These are phyloP conservation scores for Podaxis carcinomalis DNA, from an alignment of 768 basidiomycete genomes.

Conservation along the genomic window DNA sequence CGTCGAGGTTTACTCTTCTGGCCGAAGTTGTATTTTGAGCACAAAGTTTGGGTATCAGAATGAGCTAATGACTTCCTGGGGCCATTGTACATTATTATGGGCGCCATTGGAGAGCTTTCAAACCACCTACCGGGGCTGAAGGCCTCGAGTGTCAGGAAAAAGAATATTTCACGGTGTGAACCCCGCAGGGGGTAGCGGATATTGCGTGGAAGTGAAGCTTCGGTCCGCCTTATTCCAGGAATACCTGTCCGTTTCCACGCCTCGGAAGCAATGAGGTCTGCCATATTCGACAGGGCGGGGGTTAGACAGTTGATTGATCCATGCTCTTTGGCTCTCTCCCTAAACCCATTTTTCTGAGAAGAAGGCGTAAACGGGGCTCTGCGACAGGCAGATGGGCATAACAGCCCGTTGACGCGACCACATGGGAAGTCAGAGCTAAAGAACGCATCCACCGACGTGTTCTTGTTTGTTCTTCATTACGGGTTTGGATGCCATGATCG, in stretches of 20 bases:
- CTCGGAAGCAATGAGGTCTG: background rate
- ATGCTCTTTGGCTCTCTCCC: background rate
- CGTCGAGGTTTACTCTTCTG: background rate
- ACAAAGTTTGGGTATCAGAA: background rate
- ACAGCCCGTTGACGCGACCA: background rate
- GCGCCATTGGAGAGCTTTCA: background rate
- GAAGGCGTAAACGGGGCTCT: background rate
- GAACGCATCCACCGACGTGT: background rate
- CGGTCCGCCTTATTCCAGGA: background rate
- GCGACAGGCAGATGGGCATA: background rate
- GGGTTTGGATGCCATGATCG: background rate
- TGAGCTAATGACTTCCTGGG: background rate
- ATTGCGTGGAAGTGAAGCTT: background rate
- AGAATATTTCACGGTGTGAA: too few relatives aligned
- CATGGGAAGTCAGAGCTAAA: background rate
- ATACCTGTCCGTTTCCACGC: background rate
- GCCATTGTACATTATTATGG: background rate
- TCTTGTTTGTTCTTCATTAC: background rate
- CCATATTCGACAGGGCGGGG: background rate
- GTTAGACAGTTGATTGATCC: background rate
- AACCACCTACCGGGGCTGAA: background rate
- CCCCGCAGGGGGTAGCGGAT: background rate
- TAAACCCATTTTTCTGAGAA: background rate
- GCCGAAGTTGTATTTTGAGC: background rate
- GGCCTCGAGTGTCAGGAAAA: background rate